These are phyloP conservation scores for Scolecobasidium constrictum DNA, from an alignment of 2,329 filamentous ascomycete genomes.

Conservation along the genomic window DNA sequence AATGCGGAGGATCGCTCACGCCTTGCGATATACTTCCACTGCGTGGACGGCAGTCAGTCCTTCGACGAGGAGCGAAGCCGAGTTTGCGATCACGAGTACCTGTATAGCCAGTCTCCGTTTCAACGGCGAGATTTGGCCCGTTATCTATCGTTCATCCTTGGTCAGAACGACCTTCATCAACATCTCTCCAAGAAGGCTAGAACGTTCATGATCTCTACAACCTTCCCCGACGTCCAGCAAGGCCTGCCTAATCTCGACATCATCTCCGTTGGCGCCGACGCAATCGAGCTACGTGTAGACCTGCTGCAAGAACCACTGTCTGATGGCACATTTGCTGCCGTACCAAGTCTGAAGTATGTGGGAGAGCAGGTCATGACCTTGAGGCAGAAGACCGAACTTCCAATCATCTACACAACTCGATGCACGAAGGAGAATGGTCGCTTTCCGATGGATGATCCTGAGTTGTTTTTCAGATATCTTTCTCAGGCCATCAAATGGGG, in stretches of 20 bases:
- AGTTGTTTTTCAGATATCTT: constrained; percentile 68
- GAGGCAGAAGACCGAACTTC: constrained; percentile 72
- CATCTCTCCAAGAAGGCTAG: constrained; percentile 66
- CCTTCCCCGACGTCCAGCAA: constrained; percentile 74
- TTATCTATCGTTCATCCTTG: constrained; percentile 69
- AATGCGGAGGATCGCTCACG: constrained; percentile 4
- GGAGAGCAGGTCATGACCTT: constrained; percentile 78
- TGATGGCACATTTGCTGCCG: constrained; percentile 49
- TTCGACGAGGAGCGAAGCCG: constrained; percentile 43
- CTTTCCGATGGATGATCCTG: constrained; percentile 73
- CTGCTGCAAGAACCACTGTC: constrained; percentile 60
- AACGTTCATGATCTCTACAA: constrained; percentile 79
- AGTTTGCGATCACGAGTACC: constrained; percentile 73
- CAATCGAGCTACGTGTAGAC: constrained; percentile 76
- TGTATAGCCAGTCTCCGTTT: constrained; percentile 65
- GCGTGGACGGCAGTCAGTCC: constrained; percentile 8
- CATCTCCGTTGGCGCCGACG: constrained; percentile 74
- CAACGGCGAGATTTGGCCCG: constrained; percentile 66
- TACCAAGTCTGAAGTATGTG: constrained; percentile 74
- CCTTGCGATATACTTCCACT: constrained; percentile 7
- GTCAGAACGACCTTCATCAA: constrained; percentile 68
- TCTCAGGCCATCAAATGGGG: constrained; percentile 80
- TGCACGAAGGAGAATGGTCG: constrained; percentile 73
- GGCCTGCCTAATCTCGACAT: constrained; percentile 80
- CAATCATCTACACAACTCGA: constrained; percentile 82